Evolutionary conservation across 2,329 filamentous ascomycete genomes (phyloP), one percentile per base, ranked within the genome.

Genomic region (Cordyceps farinosa): DNA sequence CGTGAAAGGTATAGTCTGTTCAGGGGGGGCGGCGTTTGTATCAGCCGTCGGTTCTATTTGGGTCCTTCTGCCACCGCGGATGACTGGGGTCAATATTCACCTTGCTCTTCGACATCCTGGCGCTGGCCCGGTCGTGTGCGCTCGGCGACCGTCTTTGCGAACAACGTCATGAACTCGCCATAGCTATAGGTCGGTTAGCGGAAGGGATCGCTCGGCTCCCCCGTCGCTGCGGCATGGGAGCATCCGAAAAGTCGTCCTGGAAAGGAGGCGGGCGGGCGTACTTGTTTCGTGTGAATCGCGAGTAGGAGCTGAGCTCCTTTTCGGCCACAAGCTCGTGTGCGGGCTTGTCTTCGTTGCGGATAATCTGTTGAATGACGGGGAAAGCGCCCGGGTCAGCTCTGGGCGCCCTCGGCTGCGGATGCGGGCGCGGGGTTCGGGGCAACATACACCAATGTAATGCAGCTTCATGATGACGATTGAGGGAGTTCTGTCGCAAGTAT

Each of bases 131-230:
- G 85, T 65, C 82, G 82, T 65, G 92, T 97, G 70, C 91, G 85
- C 78, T 96, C 91, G 66, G 94, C 94, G 55, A 97, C 89, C 22
- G 90, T 94, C 78, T 91, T 91, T 76, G 87, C 86, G 80, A 96
- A 94, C 71, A 97, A 81, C 63, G 87, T 90, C 87, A 96, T 91
- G 82, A 96, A 86, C 69, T 84, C 80, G 73, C 78, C 80, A 81
- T 82, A 77, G 68, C 75, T 77, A 59, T 36, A 32, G 4, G 45
- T 29, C 56, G 44, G 56, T 65, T 44, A 62, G 69, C 67, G 56
- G 63, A 68, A 45, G 64, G 62, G 64, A 55, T 29, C 32, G 42
- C 40, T 32, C 10, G 10, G 34, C 36, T n/a, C 30, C 34, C 27
- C 7, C 17, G 9, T 17, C 29, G 42, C 32, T 29, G 32, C 27